Conservation (phyloP, 2,329 filamentous ascomycete genomes). For the Colletotrichum lindemuthianum region DNA sequence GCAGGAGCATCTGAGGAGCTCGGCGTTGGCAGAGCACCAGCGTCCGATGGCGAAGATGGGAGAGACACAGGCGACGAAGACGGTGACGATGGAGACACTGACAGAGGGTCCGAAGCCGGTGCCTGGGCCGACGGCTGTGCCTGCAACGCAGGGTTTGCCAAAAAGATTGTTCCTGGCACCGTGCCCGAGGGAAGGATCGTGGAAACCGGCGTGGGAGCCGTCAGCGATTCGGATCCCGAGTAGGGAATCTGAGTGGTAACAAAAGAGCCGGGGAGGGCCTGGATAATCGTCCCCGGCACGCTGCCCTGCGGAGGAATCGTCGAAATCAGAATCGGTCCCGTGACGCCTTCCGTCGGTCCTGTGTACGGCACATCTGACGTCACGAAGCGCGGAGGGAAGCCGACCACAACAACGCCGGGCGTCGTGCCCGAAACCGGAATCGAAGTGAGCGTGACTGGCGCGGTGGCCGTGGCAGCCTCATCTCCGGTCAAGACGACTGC, state of each 20-base stretch:
- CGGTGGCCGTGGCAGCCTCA: slow-evolving; percentile 6
- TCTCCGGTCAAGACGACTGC: slow-evolving; percentile 7
- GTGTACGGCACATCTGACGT: slow-evolving; percentile 6
- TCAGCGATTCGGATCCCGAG: slow-evolving; percentile 1
- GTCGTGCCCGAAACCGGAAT: slow-evolving; percentile 15
- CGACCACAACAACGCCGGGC: slow-evolving; percentile 15
- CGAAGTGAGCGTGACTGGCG: slow-evolving; percentile 11
- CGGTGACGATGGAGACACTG: background rate
- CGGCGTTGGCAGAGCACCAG: no score
- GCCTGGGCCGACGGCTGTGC: no score
- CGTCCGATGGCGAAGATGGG: no score
- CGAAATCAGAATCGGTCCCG: slow-evolving; percentile 3
- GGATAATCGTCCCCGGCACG: slow-evolving; percentile 23
- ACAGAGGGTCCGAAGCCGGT: no score
- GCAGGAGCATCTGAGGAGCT: no score
- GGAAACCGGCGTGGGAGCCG: slow-evolving; percentile 2
- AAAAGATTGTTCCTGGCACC: slow-evolving; percentile 22
- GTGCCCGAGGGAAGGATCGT: slow-evolving; percentile 26
- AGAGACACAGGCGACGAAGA: no score
- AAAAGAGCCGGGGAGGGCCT: background rate
- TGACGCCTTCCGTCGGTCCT: background rate
- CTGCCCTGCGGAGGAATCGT: slow-evolving; percentile 11
- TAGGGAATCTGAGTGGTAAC: background rate
- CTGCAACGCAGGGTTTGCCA: slow-evolving; percentile 7
- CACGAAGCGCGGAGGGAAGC: background rate